phyloP scores from a whole-genome alignment of 2,329 filamentous ascomycete species.

The Aspergillus carbonarius region DNA sequence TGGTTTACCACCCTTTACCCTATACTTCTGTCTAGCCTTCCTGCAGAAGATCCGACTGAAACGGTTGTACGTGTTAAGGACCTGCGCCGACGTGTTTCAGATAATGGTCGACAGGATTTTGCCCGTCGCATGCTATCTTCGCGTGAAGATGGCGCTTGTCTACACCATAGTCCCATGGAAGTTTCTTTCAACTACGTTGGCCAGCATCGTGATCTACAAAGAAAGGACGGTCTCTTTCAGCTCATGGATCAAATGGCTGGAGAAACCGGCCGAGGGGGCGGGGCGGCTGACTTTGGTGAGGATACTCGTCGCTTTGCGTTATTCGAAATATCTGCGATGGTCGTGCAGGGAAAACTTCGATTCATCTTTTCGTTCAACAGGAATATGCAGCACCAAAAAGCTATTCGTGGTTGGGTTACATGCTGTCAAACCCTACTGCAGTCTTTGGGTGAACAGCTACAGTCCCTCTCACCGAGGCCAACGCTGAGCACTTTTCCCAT shows the following conservation, averaged over 20 bases:
- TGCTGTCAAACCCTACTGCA: conserved; percentile 37
- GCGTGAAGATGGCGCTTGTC: conserved; percentile 30
- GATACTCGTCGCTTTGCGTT: conserved; percentile 49
- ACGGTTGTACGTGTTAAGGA: conserved; percentile 41
- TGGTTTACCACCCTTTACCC: conserved; percentile 55
- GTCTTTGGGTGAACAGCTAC: conserved; percentile 28
- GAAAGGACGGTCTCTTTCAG: conserved; percentile 46
- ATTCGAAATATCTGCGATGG: conserved; percentile 54
- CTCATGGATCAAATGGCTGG: conserved; percentile 48
- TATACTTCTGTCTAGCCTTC: conserved; percentile 35
- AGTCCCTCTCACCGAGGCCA: conserved; percentile 22
- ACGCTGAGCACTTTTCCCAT: conserved; percentile 49
- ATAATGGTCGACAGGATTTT: conserved; percentile 42
- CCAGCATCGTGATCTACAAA: conserved; percentile 45
- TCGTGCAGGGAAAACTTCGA: conserved; percentile 47
- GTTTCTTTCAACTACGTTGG: conserved; percentile 46
- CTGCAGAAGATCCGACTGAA: conserved; percentile 28
- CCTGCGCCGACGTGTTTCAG: conserved; percentile 34
- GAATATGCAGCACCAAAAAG: conserved; percentile 47
- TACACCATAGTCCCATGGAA: conserved; percentile 45
- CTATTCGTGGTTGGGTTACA: conserved; percentile 46
- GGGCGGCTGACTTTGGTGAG: conserved; percentile 47
- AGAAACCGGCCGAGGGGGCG: conserved; percentile 46
- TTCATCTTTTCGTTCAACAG: conserved; percentile 54
- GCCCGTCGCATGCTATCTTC: conserved; percentile 32